Base-by-base conservation (phyloP, 257 asterid species). In the Nicotiana tomentosiformis region DNA sequence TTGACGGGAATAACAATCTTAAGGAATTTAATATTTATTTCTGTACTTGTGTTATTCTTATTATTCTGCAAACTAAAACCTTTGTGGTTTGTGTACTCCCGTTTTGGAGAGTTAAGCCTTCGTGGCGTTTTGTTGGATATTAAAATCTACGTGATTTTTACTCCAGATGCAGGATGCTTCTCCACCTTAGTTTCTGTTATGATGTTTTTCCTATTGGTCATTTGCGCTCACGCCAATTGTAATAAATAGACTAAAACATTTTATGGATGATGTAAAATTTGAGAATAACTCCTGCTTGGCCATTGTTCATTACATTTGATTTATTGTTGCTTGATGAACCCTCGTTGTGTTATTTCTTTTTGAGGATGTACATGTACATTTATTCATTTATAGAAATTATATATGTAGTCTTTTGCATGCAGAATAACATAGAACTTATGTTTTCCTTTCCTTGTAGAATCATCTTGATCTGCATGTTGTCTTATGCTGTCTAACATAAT, bases 381-480 rank as follows among this genome's bases (percentile, higher is more conserved):
- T 76, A 66, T 35, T 35, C 39, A 35, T 35, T 35, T 0, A 35
- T 5, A 35, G 7, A 35, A 35, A 35, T 35, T 35, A 35, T n/a
- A n/a, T n/a, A n/a, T 5, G 39, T 35, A 35, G 39, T 35, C 39
- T 35, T 35, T 4, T 35, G 39, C 81, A n/a, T 91, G 66, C 39
- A 23, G 79, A 74, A 74, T 43, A 49, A 26, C 60, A 81, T 61
- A 81, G 14, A 82, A 62, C 66, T 85, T 62, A 72, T 58, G 51
- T 64, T 69, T 82, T 85, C 82, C 7, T 79, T 86, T 80, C 56
- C 77, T 37, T 91, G 86, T 95, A 96, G 99, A 96, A 96, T 92
- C 98, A 96, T 91, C 99, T 96, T 80, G 98, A 96, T 91, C 94
- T 94, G 84, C 99, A 96, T 89, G 99, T 98, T 85, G 99, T 96